A percentile compares a stretch with the other conserved stretches of the same genome.
phyloP scores from a whole-genome alignment of 2,329 filamentous ascomycete species.

The Magnaporthiopsis rhizophila region DNA sequence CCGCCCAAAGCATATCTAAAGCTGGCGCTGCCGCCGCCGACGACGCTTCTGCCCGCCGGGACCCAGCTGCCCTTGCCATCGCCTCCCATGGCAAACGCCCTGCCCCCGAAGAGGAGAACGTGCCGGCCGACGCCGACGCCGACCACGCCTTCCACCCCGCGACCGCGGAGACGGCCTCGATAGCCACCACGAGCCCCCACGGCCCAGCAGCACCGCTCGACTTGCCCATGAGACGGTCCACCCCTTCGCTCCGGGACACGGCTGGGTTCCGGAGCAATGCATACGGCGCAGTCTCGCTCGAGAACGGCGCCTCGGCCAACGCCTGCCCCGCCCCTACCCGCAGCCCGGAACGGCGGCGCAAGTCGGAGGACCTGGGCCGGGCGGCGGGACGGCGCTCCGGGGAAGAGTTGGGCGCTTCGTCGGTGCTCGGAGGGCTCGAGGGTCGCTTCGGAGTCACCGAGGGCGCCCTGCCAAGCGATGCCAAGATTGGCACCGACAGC shows the following conservation, averaged over 20 bases:
- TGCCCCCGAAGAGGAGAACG: conserved; percentile 7
- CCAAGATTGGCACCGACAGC: conserved; percentile 21
- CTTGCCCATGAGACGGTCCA: conserved; percentile 19
- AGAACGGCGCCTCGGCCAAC: background rate
- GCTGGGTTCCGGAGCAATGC: conserved; percentile 23
- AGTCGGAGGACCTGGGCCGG: conserved; percentile 8
- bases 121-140: background rate
- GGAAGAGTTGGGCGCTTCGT: conserved; percentile 38
- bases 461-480: conserved; percentile 35
- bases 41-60: background rate
- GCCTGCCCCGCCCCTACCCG: background rate
- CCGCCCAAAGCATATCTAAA: background rate
- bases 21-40: background rate
- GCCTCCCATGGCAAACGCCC: conserved; percentile 8
- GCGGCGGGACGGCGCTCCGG: conserved; percentile 28
- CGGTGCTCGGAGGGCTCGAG: conserved; percentile 44
- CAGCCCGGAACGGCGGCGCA: conserved; percentile 2
- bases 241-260: conserved; percentile 22
- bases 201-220: conserved; percentile 12
- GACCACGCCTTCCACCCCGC: conserved; percentile 10
- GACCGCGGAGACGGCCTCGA: conserved; percentile 13
- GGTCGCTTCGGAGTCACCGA: conserved; percentile 45
- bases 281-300: conserved; percentile 24
- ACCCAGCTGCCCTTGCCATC: background rate
- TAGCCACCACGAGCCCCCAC: conserved; percentile 12